Conservation (phyloP, 306 rosid species). For the Clitoria ternatea region DNA sequence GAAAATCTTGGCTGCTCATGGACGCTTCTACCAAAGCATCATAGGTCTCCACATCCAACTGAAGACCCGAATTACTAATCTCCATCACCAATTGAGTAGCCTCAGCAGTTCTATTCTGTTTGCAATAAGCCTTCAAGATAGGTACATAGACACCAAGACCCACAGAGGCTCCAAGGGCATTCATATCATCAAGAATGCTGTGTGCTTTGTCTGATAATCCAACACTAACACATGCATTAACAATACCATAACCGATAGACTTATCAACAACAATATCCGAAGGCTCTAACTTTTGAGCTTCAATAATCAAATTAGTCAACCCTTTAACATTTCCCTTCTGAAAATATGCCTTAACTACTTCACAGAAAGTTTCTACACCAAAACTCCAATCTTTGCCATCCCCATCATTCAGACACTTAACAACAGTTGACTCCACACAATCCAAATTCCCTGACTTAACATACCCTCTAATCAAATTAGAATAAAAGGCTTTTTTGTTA, state of each 20-base stretch:
- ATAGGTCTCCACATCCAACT: conserved; percentile 56
- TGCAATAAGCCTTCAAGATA: conserved; percentile 85
- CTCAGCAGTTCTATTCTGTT: conserved; percentile 74
- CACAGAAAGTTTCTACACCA: conserved; percentile 59
- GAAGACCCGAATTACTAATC: conserved; percentile 74
- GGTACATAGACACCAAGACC: conserved; percentile 91
- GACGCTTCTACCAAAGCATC: conserved; percentile 79
- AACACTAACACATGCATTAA: conserved; percentile 68
- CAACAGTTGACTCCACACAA: conserved; percentile 53
- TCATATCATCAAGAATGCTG: conserved; percentile 75
- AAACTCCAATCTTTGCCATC: conserved; percentile 39
- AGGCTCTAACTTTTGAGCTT: conserved; percentile 72
- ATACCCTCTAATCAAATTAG: conserved; percentile 65
- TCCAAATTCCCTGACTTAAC: conserved; percentile 63
- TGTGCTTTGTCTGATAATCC: conserved; percentile 82
- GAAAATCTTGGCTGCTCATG: conserved; percentile 89
- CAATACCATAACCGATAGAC: conserved; percentile 68
- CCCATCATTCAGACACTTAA: conserved; percentile 53
- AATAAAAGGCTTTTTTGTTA: conserved; percentile 34
- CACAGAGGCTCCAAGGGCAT: conserved; percentile 60
- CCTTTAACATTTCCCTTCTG: conserved; percentile 52
- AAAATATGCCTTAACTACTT: conserved; percentile 63
- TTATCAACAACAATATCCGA: conserved; percentile 38
- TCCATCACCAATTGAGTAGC: conserved; percentile 82
- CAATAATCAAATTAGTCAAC: conserved; percentile 60